phyloP scores from a whole-genome alignment of 495 filamentous ascomycete species.

The Penicillium cataractarum region DNA sequence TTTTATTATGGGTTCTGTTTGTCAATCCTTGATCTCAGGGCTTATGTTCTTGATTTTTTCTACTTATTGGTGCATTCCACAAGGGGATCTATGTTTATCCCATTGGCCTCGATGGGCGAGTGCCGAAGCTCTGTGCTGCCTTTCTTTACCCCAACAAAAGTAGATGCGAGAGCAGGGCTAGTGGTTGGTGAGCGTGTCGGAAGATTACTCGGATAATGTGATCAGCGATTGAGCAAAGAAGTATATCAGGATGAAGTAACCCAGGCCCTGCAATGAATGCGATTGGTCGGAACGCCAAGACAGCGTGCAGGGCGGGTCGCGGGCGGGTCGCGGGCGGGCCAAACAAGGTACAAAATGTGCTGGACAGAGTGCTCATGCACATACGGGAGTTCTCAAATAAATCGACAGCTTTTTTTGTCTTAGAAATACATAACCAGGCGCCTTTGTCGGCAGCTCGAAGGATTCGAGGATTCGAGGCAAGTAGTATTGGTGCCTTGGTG shows the following conservation, averaged over 20 bases:
- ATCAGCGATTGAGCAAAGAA: not conserved
- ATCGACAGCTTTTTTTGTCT: not conserved
- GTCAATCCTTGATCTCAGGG: too few species aligned
- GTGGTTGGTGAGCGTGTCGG: not conserved
- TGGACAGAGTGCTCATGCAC: too few species aligned
- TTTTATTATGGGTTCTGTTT: too few species aligned
- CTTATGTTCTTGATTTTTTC: not conserved
- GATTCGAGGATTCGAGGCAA: not conserved
- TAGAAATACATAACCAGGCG: not conserved
- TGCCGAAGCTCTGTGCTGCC: not conserved
- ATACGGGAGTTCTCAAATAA: not conserved
- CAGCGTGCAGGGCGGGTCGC: constrained; percentile 2
- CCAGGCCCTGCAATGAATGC: constrained; percentile 1
- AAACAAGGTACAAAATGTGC: not conserved
- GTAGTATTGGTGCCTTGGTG: not conserved
- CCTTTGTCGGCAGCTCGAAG: not conserved
- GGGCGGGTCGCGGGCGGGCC: constrained; percentile 3
- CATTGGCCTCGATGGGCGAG: not conserved
- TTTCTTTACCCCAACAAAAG: not conserved
- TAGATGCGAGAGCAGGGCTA: not conserved
- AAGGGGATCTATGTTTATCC: not conserved
- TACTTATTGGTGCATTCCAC: not conserved
- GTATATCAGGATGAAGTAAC: constrained; percentile 2
- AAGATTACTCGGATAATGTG: constrained; percentile 9
- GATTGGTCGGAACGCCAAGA: constrained; percentile 3